Evolutionary conservation across 2,329 filamentous ascomycete genomes (phyloP), one percentile per base, ranked within the genome.

Genomic region (Beauveria australis): DNA sequence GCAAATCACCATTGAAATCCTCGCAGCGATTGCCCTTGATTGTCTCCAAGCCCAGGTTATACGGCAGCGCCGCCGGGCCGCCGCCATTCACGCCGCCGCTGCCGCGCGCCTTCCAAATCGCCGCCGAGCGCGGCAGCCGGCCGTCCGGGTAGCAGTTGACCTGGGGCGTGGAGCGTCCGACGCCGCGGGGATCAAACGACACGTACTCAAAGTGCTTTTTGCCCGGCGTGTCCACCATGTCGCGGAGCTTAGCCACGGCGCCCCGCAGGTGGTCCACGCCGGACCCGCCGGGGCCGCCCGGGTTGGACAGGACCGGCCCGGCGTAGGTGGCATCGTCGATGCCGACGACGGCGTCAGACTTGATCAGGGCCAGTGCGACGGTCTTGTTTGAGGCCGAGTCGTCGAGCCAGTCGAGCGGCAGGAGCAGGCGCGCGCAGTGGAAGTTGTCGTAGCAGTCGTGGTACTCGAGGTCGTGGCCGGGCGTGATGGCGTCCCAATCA

Each of bases 131-230:
- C 2, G 70, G 69, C 7, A 73, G 64, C 8, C 64, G 37, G 40
- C 71, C 66, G 1, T 56, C 61, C 18, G 67, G 66, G 63, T 71
- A 79, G 68, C 77, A 79, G 55, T 77, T 70, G 1, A 72, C 70
- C 12, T 53, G 58, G 0, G 78, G 78, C 7, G 70, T 71, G 3
- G 72, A 75, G 59, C 69, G 65, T 2, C 68, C 71, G 5, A 79
- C 63, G 24, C 77, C 78, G 5, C 78, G 72, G 0, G 78, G 77
- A 63, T 80, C 78, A 63, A 77, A 79, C 7, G 72, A 72, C 5
- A 79, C 63, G 18, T 78, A 70, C 59, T 77, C 75, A 47, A 76
- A 76, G 62, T 76, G 73, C 6, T 67, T 68, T 28, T 62, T 64
- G 22, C 67, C 69, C 3, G 67, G 66, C 12, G 61, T 66, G 48